These are phyloP conservation scores for Fallopia convolvulus DNA, from an alignment of 148 eudicot species.

Conservation along the genomic window DNA sequence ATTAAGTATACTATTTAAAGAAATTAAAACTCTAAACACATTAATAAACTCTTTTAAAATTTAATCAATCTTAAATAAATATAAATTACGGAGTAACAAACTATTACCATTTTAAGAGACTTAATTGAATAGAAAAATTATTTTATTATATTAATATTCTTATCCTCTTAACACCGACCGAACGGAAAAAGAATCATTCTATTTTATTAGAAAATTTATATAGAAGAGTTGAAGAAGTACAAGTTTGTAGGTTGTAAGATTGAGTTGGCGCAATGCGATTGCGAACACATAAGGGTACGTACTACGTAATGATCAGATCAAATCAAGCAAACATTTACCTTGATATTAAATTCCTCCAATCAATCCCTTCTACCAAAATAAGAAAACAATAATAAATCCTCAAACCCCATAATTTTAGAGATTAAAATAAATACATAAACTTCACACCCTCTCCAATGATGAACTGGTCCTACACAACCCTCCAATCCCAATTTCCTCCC, in stretches of 20 bases:
- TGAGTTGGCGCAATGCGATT: neutral
- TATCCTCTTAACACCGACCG: neutral
- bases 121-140: too few relatives aligned
- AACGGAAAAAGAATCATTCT: neutral
- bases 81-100: too few relatives aligned
- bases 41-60: too few relatives aligned
- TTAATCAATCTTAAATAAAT: too few relatives aligned
- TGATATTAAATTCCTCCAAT: neutral
- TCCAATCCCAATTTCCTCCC: neutral
- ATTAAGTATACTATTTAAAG: too few relatives aligned
- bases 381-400: neutral
- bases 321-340: neutral
- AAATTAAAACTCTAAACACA: too few relatives aligned
- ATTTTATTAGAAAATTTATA: too few relatives aligned
- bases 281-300: neutral
- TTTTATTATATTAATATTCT: too few relatives aligned
- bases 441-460: neutral
- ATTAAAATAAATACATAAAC: neutral
- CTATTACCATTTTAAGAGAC: too few relatives aligned
- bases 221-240: neutral
- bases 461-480: neutral
- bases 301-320: neutral
- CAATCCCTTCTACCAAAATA: neutral
- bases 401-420: neutral
- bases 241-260: constrained; percentile 1